phyloP scores from a whole-genome alignment of 176 grass and related monocot genomes.

The Carex myosuroides region DNA sequence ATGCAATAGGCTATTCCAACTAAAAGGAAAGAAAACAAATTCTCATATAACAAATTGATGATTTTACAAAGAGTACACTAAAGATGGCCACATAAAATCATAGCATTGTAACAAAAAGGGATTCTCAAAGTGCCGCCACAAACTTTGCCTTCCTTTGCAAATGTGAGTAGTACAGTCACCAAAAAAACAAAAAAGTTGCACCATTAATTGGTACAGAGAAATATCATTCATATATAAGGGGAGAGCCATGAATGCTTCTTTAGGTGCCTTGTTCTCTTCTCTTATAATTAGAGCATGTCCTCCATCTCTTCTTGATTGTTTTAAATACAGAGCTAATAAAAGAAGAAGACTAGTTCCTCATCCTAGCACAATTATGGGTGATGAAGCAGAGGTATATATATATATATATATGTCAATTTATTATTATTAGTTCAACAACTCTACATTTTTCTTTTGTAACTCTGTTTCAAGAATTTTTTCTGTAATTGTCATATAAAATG shows the following conservation, averaged over 20 bases:
- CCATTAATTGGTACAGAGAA: background rate
- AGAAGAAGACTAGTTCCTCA: background rate
- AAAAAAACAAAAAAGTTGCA: conserved; percentile 6
- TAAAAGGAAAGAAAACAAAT: too few species aligned
- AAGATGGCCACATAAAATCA: background rate
- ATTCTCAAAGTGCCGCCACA: background rate
- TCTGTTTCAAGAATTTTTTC: background rate
- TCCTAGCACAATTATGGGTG: conserved; percentile 21
- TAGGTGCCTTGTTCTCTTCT: conserved; percentile 12
- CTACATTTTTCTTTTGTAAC: background rate
- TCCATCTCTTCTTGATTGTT: background rate
- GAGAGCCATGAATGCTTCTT: conserved; percentile 18
- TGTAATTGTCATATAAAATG: background rate
- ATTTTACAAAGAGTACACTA: background rate
- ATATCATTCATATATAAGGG: conserved; percentile 2
- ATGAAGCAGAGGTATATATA: conserved; percentile 26
- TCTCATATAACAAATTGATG: background rate
- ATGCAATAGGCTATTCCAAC: background rate
- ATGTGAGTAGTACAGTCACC: background rate
- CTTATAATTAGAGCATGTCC: background rate
- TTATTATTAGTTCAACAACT: background rate
- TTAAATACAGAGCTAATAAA: background rate
- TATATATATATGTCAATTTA: background rate
- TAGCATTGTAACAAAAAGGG: background rate
- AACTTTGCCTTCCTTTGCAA: conserved; percentile 12